Base-by-base conservation (phyloP, 2,329 filamentous ascomycete genomes). In the Botrytis fabae region DNA sequence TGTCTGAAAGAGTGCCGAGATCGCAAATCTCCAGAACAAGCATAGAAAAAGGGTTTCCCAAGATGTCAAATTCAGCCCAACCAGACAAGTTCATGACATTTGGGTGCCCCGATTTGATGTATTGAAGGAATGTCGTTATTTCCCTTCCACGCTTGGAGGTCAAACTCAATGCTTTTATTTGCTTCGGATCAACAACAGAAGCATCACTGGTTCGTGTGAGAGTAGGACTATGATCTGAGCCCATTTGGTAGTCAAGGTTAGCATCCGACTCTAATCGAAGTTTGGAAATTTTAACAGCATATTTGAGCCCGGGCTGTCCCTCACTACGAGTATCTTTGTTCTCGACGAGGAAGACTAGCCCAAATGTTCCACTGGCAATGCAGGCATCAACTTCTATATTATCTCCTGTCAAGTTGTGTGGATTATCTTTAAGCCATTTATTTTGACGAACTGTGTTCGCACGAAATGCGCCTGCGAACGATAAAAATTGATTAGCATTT, bases 1-100 rank as follows among this genome's bases (percentile, higher is more conserved):
- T 32, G 6, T 57, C 35, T 0, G 0, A 1, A 16, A 69, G 48
- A 25, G 65, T 57, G 12, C 65, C 65, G 3, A 57, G 35, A 42
- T 69, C 48, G 65, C 65, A 69, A 42, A 69, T n/a, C 38, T 69
- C 65, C 38, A 69, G 38, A n/a, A 69, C 28, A 9, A 20, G 32
- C 48, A 69, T 22, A 6, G 28, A 25, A 32, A 16, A 69, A 14
- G 54, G 18, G 18, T 10, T 57, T 57, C 38, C 51, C 38, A 69
- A 42, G 25, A 44, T 40, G 7, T 32, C 20, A 10, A 69, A 59
- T n/a, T 69, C 65, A 5, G 48, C 48, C 51, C 51, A 69, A 2
- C 65, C 65, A n/a, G 54, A 48, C 48, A 69, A 7, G 9, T 32
- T 69, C 28, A n/a, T 57, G 18, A 69, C 65, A 57, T 57, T 69